Conservation (phyloP, 176 grass and related monocot species). For the Calamus simplicifolius region DNA sequence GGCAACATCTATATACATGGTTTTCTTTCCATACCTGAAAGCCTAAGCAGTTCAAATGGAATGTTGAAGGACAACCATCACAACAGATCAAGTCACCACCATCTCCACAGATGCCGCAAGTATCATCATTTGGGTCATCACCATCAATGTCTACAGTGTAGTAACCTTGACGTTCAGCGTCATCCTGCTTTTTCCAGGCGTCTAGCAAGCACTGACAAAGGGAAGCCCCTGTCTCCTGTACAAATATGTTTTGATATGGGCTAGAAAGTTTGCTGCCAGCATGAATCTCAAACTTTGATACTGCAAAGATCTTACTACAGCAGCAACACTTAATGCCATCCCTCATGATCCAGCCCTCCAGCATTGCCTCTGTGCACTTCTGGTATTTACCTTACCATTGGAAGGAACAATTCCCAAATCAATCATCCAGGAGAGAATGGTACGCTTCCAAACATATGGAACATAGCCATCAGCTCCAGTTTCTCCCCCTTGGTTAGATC, state of each 20-base stretch:
- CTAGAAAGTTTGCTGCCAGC: conserved; percentile 66
- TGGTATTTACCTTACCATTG: conserved; percentile 62
- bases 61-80: conserved; percentile 79
- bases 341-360: conserved; percentile 73
- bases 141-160: conserved; percentile 51
- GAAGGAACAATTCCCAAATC: conserved; percentile 65
- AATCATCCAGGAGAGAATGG: conserved; percentile 90
- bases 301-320: conserved; percentile 67
- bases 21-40: conserved; percentile 55
- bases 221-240: conserved; percentile 41
- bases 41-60: conserved; percentile 79
- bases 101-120: conserved; percentile 86
- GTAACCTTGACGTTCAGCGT: conserved; percentile 58
- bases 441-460: conserved; percentile 69
- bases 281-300: conserved; percentile 90
- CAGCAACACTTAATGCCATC: conserved; percentile 85
- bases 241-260: conserved; percentile 60
- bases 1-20: no score
- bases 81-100: conserved; percentile 90
- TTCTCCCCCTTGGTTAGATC: conserved; percentile 37
- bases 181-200: conserved; percentile 74
- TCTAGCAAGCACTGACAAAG: conserved; percentile 63
- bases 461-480: conserved; percentile 39
- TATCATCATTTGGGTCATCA: conserved; percentile 84
- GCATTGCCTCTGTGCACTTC: conserved; percentile 36